These are phyloP conservation scores for Andalucia godoyi DNA, from an alignment of 78 protist species.

Conservation along the genomic window DNA sequence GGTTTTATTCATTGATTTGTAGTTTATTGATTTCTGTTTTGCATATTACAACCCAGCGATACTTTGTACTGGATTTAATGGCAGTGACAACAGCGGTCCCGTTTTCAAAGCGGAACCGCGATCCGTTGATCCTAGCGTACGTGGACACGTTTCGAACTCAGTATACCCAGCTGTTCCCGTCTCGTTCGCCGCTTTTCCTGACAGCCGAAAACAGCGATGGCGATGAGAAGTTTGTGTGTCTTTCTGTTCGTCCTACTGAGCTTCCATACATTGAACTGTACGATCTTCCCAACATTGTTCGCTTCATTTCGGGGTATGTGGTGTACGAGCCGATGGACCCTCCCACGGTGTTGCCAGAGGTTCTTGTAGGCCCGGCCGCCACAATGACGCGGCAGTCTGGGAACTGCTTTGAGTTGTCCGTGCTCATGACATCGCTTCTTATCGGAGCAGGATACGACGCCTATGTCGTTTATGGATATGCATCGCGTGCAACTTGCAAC, in stretches of 20 bases:
- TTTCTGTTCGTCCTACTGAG: constrained; percentile 42
- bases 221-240: constrained; percentile 30
- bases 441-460: constrained; percentile 69
- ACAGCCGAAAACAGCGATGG: constrained; percentile 13
- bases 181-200: constrained; percentile 14
- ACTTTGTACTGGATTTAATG: no score
- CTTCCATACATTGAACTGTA: constrained; percentile 24
- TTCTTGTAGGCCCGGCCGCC: constrained; percentile 28
- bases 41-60: no score
- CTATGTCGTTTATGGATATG: constrained; percentile 54
- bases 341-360: constrained; percentile 34
- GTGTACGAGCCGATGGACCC: constrained; percentile 26
- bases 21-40: no score
- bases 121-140: constrained; percentile 2
- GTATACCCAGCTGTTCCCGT: constrained; percentile 19
- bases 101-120: no score
- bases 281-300: constrained; percentile 2
- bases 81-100: no score
- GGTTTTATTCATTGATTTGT: no score
- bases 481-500: neutral
- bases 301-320: constrained; percentile 42
- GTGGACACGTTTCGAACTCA: constrained; percentile 26
- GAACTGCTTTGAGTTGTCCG: constrained; percentile 32
- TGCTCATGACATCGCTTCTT: constrained; percentile 41
- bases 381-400: constrained; percentile 36